Evolutionary conservation across 176 grass and related monocot genomes (phyloP), one percentile per base, ranked within the genome.

Genomic region (Juncus effusus): DNA sequence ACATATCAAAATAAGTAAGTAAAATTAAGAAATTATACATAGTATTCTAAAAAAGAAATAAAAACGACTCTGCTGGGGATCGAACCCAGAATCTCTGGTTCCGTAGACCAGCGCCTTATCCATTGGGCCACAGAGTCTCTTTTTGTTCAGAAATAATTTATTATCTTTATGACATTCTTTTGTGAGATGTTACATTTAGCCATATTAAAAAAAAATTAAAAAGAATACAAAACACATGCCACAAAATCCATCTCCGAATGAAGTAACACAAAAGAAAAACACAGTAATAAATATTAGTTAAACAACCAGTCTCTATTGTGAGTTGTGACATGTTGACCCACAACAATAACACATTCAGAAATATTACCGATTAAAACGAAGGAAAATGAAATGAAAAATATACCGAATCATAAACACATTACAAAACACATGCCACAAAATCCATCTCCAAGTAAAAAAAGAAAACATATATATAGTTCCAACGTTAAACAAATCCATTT

Each of bases 21-120:
- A 3, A 13, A 2, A 38, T 37, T 2, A 80, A 39, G 14, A 1
- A 1, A 0, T 0, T 7, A 38, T 28, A 28, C 0, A 28, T 28
- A 28, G n/a, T n/a, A n/a, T n/a, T n/a, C 19, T 1, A 28, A 28
- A 28, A 42, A 35, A 0, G 0, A 5, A 56, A 2, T 2, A 0
- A 38, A 19, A 0, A 0, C 77, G 80, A 87, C 84, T 28, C 19
- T 28, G 19, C 87, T 96, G 84, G 91, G 84, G 78, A 96, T 96
- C 91, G 87, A 90, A 95, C 81, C 69, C 69, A 78, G 56, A 78
- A 74, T 78, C 69, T 83, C 75, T 78, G 75, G 75, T 84, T 84
- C 63, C 75, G 69, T 79, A 84, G 75, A 84, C 68, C 69, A 84
- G 69, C 75, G 68, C 75, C 69, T 74, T 84, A 79, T 84, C 63